Evolutionary conservation across 768 basidiomycete genomes (phyloP), one percentile per base, ranked within the genome.

Genomic region (Serpula lacrymans): DNA sequence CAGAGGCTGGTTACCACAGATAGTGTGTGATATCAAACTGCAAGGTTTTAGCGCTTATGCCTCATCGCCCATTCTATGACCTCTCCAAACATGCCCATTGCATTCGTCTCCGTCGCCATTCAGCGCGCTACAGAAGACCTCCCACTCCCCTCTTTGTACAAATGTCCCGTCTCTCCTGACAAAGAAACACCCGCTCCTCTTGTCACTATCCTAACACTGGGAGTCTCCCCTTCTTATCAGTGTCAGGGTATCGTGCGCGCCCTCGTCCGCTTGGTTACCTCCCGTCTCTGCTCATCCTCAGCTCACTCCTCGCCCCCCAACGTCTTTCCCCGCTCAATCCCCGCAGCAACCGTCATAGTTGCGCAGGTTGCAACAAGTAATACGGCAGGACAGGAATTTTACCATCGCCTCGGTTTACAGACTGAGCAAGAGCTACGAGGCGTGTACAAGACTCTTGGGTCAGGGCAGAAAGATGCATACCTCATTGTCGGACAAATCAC

Each of bases 121-220:
- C n/a, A n/a, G n/a, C n/a, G n/a, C n/a, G n/a, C n/a, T n/a, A n/a
- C n/a, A n/a, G n/a, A n/a, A n/a, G 50, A 37, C 7, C 25, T 41
- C 16, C 37, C 39, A 6, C 42, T 38, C 7, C 18, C 20, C 9
- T 17, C 40, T 2, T 6, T 6, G 2, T 34, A 12, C 29, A n/a
- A n/a, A n/a, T n/a, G n/a, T n/a, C n/a, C n/a, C n/a, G n/a, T n/a
- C n/a, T n/a, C n/a, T n/a, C 6, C 38, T 20, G 44, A 36, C 43
- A 42, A 21, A 23, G 14, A 34, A 24, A 46, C 36, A 9, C 44
- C 47, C 39, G 46, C 34, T 3, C 42, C 44, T 2, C 50, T 34
- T 5, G 34, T 55, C 8, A 59, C 47, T 9, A 50, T 61, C 51
- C 59, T 61, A 46, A 61, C 60, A 29, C 52, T 61, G 0, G 60